Evolutionary conservation across 2,329 filamentous ascomycete species (phyloP).

Genomic region (Aspergillus texensis): DNA sequence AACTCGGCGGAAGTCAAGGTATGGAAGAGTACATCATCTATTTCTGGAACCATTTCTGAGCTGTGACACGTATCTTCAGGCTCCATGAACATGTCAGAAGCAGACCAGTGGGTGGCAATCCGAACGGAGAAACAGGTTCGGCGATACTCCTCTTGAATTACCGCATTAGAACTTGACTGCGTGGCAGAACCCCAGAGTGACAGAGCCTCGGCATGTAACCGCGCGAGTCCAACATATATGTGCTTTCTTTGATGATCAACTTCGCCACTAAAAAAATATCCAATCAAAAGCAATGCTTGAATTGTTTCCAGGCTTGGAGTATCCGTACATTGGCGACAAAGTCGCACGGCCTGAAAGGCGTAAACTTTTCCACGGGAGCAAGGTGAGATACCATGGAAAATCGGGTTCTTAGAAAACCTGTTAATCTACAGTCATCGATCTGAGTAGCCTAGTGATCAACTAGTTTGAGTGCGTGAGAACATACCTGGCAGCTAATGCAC

Average conservation of each 20-base stretch:
- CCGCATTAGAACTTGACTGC: not conserved
- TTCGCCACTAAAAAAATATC: conserved; percentile 24
- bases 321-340: conserved; percentile 16
- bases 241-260: conserved; percentile 23
- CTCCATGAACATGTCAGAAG: conserved; percentile 24
- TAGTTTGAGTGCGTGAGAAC: not conserved
- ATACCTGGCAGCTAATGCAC: conserved; percentile 26
- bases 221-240: conserved; percentile 24
- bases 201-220: conserved; percentile 24
- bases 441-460: not conserved
- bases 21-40: conserved; percentile 26
- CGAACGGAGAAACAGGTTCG: conserved; percentile 25
- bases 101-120: conserved; percentile 24
- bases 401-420: conserved; percentile 21
- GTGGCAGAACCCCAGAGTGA: conserved; percentile 6
- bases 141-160: conserved; percentile 21
- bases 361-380: conserved; percentile 20
- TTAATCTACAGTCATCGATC: conserved; percentile 2
- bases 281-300: conserved; percentile 22
- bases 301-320: conserved; percentile 22
- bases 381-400: conserved; percentile 15
- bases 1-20: conserved; percentile 10
- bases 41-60: conserved; percentile 8
- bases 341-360: conserved; percentile 15
- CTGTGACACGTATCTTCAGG: conserved; percentile 9